Conservation (phyloP, 805 yeast genomes). For the Saccharomycopsis sp. region DNA sequence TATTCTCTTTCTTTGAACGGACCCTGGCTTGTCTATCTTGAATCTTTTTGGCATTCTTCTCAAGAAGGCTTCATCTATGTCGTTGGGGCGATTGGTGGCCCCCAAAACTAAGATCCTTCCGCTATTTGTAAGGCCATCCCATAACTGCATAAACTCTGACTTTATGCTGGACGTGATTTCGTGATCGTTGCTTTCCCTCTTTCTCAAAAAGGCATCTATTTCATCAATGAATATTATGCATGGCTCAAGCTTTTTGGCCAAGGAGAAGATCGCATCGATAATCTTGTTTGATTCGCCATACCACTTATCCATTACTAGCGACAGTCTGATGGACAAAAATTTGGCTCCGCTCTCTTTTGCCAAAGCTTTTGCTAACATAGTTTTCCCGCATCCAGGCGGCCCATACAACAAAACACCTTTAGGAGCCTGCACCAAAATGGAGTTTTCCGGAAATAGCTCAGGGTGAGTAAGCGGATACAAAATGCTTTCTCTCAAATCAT, state of each 20-base stretch:
- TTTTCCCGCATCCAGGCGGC: slow-evolving; percentile 97
- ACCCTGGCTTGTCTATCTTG: slow-evolving; percentile 63
- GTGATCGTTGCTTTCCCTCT: slow-evolving; percentile 76
- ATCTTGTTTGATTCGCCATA: slow-evolving; percentile 94
- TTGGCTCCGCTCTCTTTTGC: slow-evolving; percentile 90
- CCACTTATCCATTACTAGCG: slow-evolving; percentile 94
- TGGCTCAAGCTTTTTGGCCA: slow-evolving; percentile 85
- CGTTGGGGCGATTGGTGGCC: slow-evolving; percentile 88
- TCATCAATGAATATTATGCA: slow-evolving; percentile 94
- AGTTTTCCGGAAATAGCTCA: slow-evolving; percentile 59
- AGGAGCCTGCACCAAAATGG: slow-evolving; percentile 73
- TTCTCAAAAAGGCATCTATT: slow-evolving; percentile 88
- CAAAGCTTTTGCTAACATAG: slow-evolving; percentile 92
- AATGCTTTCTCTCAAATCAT: slow-evolving; percentile 81
- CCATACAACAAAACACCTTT: slow-evolving; percentile 90
- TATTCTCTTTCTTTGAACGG: slow-evolving; percentile 60
- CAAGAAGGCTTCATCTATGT: slow-evolving; percentile 86
- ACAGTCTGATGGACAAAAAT: slow-evolving; percentile 85
- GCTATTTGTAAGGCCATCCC: slow-evolving; percentile 83
- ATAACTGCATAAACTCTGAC: slow-evolving; percentile 94
- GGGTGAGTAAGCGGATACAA: slow-evolving; percentile 78
- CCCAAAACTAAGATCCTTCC: slow-evolving; percentile 85
- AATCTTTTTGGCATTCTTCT: slow-evolving; percentile 90
- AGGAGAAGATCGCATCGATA: slow-evolving; percentile 83
- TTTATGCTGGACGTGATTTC: slow-evolving; percentile 92